Base-by-base conservation (phyloP, 2,329 filamentous ascomycete species). In the Apiospora marii region DNA sequence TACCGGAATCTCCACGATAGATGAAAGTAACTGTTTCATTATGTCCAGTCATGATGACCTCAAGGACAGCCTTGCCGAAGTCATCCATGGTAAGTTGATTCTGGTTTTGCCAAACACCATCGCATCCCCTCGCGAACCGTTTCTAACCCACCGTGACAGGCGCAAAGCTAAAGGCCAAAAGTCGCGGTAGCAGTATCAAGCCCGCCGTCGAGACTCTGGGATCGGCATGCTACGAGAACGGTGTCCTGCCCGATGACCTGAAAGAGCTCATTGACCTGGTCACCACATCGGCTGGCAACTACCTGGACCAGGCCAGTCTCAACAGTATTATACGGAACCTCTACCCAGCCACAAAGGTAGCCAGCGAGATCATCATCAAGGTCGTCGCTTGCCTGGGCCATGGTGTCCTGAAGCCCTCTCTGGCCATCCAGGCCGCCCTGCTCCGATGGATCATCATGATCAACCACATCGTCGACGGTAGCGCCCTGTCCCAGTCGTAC, bases 401-500 rank as follows among this genome's bases (percentile, higher is more conserved):
- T 78, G 94, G 93, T 77, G 90, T 91, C 79, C 87, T 90, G 71
- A 97, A 95, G 80, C 92, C 94, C 19, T 90, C 92, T 19, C 86
- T 93, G 64, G 85, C 88, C 64, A 89, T 93, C 0, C 94, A 97
- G 82, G 89, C 88, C 37, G 85, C 91, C 58, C 85, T 97, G 69
- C 83, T 97, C 74, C 92, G 90, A 82, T 97, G 94, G 94, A 85
- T 97, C 69, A 88, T 94, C 72, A 90, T 94, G 82, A 88, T 94
- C 4, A 91, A 95, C 78, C 92, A 94, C 76, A 84, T 92, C 67
- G 82, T 96, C 27, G 90, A 93, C 71, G 87, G 88, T 67, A 84
- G 84, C 8, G 84, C 92, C 12, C 82, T 97, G 68, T 91, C 91
- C 6, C 91, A 90, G 74, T 84, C 92, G 1, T 97, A 97, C 78